Conservation (phyloP, 139 green algal species). For the Protoeuglena noctilucae region DNA sequence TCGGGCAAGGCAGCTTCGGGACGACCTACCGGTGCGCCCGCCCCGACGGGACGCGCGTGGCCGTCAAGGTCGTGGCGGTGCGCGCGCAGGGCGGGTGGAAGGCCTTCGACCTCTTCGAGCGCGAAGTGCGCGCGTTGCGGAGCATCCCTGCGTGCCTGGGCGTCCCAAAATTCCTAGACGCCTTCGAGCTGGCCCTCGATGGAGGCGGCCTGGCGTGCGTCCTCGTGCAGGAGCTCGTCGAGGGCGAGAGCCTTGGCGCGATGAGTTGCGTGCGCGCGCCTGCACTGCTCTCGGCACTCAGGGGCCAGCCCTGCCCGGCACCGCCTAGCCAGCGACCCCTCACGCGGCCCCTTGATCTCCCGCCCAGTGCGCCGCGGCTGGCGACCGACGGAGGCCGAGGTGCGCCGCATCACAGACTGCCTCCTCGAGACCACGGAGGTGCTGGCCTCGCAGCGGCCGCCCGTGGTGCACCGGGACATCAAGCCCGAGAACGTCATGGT, state of each 20-base stretch:
- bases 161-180: slow-evolving; percentile 7
- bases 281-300: neutral
- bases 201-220: slow-evolving; percentile 3
- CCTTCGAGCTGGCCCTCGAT: slow-evolving; percentile 5
- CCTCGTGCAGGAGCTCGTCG: slow-evolving; percentile 8
- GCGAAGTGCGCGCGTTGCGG: slow-evolving; percentile 1
- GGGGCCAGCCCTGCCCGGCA: no score
- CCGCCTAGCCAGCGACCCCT: no score
- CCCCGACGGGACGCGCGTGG: neutral
- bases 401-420: neutral
- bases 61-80: slow-evolving; percentile 7
- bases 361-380: neutral
- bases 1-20: neutral
- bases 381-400: slow-evolving; percentile 6
- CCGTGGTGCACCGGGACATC: slow-evolving; percentile 9
- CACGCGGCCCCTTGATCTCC: neutral
- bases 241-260: neutral
- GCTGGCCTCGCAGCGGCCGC: slow-evolving; percentile 4
- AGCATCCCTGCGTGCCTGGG: slow-evolving; percentile 1
- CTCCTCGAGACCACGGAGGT: slow-evolving; percentile 5
- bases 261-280: neutral
- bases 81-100: slow-evolving; percentile 6
- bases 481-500: slow-evolving; percentile 11
- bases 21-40: neutral
- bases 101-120: slow-evolving; percentile 6